Conservation (phyloP, 768 basidiomycete genomes). For the Leccinum imitatum region DNA sequence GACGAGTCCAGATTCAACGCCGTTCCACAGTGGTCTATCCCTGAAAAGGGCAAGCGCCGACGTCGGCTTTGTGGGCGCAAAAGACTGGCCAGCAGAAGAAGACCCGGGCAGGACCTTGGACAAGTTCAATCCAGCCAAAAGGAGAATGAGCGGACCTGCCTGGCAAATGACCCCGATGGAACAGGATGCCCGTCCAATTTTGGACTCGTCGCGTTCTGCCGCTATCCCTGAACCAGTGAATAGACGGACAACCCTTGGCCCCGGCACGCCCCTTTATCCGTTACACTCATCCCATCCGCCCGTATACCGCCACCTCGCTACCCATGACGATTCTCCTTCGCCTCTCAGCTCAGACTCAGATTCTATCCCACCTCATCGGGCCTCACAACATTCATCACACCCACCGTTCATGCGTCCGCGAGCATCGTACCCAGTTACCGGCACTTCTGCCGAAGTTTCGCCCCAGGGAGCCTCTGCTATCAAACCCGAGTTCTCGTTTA, state of each 20-base stretch:
- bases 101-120: slow-evolving; percentile 24
- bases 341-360: slow-evolving; percentile 69
- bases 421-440: slow-evolving; percentile 23
- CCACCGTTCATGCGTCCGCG: slow-evolving; percentile 26
- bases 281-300: slow-evolving; percentile 37
- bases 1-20: slow-evolving; percentile 60
- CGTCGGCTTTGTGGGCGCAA: slow-evolving; percentile 41
- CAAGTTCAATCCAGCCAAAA: slow-evolving; percentile 32
- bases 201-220: slow-evolving; percentile 19
- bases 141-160: slow-evolving; percentile 55
- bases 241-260: slow-evolving; percentile 23
- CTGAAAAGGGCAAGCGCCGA: slow-evolving; percentile 35
- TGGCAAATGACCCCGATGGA: slow-evolving; percentile 50
- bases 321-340: slow-evolving; percentile 64
- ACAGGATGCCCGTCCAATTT: slow-evolving; percentile 31
- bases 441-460: slow-evolving; percentile 31
- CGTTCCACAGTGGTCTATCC: slow-evolving; percentile 29
- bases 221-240: slow-evolving; percentile 16
- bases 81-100: slow-evolving; percentile 35
- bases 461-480: slow-evolving; percentile 23
- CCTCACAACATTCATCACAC: slow-evolving; percentile 31
- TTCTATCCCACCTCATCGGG: slow-evolving; percentile 35
- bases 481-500: slow-evolving; percentile 44
- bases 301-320: slow-evolving; percentile 33
- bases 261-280: slow-evolving; percentile 37